Percentiles rank a stretch among this genome's conserved stretches.
phyloP scores from a whole-genome alignment of 2,329 filamentous ascomycete species.

The Talaromyces sp. region DNA sequence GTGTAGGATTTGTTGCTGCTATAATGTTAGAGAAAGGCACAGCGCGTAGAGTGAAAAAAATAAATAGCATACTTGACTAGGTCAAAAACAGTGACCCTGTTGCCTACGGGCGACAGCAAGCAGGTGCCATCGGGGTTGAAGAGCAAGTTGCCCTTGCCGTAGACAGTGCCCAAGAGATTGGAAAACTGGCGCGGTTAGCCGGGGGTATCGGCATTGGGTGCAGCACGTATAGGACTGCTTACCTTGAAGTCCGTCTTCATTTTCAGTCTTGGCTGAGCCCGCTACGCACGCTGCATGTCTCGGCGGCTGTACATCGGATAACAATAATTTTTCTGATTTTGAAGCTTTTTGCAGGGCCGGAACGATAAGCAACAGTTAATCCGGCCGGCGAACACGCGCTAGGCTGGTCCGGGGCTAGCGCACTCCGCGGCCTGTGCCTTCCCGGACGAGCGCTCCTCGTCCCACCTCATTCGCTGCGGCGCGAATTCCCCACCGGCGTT shows the following conservation, averaged over 20 bases:
- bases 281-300: constrained; percentile 7
- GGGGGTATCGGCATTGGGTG: constrained; percentile 9
- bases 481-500: constrained; percentile 9
- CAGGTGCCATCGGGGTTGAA: constrained; percentile 96
- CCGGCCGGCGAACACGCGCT: constrained; percentile 18
- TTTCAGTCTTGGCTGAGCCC: constrained; percentile 20
- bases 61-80: constrained; percentile 68
- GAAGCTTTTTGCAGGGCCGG: constrained; percentile 10
- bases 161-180: constrained; percentile 96
- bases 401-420: constrained; percentile 24
- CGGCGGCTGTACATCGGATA: neutral
- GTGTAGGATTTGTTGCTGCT: constrained; percentile 41
- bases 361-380: constrained; percentile 25
- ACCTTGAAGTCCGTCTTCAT: constrained; percentile 99
- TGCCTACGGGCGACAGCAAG: constrained; percentile 92
- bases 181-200: constrained; percentile 65
- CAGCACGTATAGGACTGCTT: neutral
- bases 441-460: constrained; percentile 16
- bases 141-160: constrained; percentile 93
- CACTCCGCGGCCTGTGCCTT: constrained; percentile 21
- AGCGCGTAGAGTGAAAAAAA: neutral
- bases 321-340: constrained; percentile 11
- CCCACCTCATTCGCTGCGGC: constrained; percentile 4
- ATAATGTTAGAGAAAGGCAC: neutral
- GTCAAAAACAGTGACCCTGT: constrained; percentile 92